Evolutionary conservation across 225 moss, liverwort and hornwort species (phyloP).

Genomic region (Physcomitrium patens): DNA sequence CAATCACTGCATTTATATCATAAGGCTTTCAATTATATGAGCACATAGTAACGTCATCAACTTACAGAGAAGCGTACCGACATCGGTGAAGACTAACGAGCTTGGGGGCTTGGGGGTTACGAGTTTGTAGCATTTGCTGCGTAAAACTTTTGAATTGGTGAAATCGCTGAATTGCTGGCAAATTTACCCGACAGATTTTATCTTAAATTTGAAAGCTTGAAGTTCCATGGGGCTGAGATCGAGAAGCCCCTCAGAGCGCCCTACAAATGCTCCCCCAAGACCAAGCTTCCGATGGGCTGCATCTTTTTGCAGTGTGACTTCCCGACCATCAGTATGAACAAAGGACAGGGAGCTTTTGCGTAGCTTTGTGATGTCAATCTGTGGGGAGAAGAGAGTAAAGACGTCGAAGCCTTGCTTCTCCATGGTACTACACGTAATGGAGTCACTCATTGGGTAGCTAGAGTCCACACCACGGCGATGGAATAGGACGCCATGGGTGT

Average conservation of each 20-base stretch:
- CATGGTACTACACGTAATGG: conserved; percentile 44
- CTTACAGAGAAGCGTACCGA: too few species aligned
- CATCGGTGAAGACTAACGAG: too few species aligned
- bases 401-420: conserved; percentile 47
- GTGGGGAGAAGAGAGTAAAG: conserved; percentile 56
- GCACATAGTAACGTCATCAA: too few species aligned
- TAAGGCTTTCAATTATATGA: too few species aligned
- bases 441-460: conserved; percentile 45
- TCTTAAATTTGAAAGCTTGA: conserved; percentile 77
- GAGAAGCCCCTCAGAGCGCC: conserved; percentile 37
- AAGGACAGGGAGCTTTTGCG: conserved; percentile 72
- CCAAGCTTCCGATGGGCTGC: conserved; percentile 76
- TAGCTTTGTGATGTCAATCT: conserved; percentile 48
- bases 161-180: too few species aligned
- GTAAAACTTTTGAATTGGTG: too few species aligned
- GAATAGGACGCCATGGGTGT: conserved; percentile 61
- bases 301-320: conserved; percentile 49
- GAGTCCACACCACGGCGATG: conserved; percentile 80
- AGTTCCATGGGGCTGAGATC: conserved; percentile 82
- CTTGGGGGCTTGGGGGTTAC: too few species aligned
- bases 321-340: conserved; percentile 55
- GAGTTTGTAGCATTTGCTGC: too few species aligned
- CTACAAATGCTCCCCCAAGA: conserved; percentile 34
- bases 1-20: too few species aligned
- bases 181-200: conserved; percentile 48